Conservation (phyloP, 2,329 filamentous ascomycete genomes). For the Calycina marina region DNA sequence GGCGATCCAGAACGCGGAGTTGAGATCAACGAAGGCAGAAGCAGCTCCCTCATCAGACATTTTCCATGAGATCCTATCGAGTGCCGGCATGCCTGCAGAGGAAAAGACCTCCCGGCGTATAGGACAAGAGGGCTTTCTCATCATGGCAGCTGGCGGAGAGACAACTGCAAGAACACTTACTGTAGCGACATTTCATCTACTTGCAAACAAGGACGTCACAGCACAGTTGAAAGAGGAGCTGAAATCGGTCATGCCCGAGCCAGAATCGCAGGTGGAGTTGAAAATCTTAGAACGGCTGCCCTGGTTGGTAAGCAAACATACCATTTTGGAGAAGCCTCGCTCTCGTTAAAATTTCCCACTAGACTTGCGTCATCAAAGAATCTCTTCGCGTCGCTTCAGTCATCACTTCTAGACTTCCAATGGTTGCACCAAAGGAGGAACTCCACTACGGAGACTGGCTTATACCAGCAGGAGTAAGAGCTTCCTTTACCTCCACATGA, state of each 20-base stretch:
- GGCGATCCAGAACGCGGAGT: conserved; percentile 24
- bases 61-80: conserved; percentile 16
- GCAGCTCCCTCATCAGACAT: conserved; percentile 10
- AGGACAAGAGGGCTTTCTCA: conserved; percentile 21
- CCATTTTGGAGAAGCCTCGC: too few species aligned
- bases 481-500: too few species aligned
- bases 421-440: conserved; percentile 15
- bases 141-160: conserved; percentile 24
- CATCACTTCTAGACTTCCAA: conserved; percentile 17
- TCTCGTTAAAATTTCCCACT: not conserved
- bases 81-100: conserved; percentile 21
- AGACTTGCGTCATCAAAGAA: conserved; percentile 22
- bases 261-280: not conserved
- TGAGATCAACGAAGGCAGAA: conserved; percentile 15
- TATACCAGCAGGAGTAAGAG: too few species aligned
- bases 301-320: too few species aligned
- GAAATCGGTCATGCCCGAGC: conserved; percentile 7
- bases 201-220: conserved; percentile 20
- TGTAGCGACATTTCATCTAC: conserved; percentile 24
- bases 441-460: too few species aligned
- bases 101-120: conserved; percentile 24
- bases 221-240: conserved; percentile 24
- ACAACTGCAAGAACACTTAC: conserved; percentile 24
- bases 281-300: conserved; percentile 17
- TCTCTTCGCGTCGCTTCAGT: conserved; percentile 22